Evolutionary conservation across 768 basidiomycete genomes (phyloP), one percentile per base, ranked within the genome.

Genomic region (Dioszegia hungarica): DNA sequence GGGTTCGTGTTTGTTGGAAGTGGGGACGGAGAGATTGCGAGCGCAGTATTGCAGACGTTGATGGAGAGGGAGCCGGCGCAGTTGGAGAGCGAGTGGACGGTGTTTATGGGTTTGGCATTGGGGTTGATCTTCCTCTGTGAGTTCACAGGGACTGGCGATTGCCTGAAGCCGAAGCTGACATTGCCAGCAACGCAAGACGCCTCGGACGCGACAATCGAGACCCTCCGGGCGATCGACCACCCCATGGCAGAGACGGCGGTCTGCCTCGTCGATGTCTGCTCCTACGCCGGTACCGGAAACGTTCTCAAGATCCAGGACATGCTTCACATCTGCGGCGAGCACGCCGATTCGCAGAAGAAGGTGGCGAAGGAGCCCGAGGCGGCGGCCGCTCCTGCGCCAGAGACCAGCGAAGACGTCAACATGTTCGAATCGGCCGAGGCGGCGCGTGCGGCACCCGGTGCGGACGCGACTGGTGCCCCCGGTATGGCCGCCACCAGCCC

Each of bases 1-100:
- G 94, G 94, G 1, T 94, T 97, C 77, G 86, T 97, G 51, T 95
- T 90, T 67, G 92, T 94, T 22, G 94, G 94, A 17, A 92, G 91
- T 68, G 90, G 86, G 46, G 88, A 97, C 63, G 92, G 92, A 5
- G 95, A 99, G 62, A 85, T 95, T 15, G 87, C 90, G 8, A 84
- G 85, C 56, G 85, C 86, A 0, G 91, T 99, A 54, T 78, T 97
- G 70, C 91, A 94, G 78, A 87, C 88, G 2, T 74, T 99, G 70
- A 89, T 93, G 88, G 77, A 77, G 63, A 50, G 75, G 40, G 77
- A 78, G 20, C 64, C 70, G 50, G 83, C 83, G 59, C 83, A 85
- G 20, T 78, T 98, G 9, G 85, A 86, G 57, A 91, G 93, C 76
- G 95, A 95, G 77, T 99, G 94, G 93, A 84, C 89, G 1, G 80